phyloP scores from a whole-genome alignment of 441 rosid species.

The Bocquillonia castaneifolia region DNA sequence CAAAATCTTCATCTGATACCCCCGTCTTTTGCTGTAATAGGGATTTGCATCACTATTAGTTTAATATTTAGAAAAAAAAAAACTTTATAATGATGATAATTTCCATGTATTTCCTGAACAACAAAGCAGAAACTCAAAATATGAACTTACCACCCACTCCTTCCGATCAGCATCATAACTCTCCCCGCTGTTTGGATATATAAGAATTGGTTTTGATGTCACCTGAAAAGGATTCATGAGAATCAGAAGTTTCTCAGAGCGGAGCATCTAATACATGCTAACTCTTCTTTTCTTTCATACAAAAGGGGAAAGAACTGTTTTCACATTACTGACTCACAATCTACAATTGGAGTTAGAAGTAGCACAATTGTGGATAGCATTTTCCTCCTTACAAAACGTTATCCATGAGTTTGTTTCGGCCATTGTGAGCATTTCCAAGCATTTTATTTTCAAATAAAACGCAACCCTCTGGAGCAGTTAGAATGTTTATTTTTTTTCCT shows the following conservation, averaged over 20 bases:
- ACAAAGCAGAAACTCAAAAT: not conserved
- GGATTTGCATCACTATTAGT: not conserved
- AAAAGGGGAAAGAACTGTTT: not conserved
- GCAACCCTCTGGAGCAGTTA: too few relatives aligned
- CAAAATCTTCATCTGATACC: slow-evolving; percentile 67
- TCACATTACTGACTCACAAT: too few relatives aligned
- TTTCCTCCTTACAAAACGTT: too few relatives aligned
- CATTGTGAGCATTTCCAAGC: too few relatives aligned
- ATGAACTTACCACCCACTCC: slow-evolving; percentile 87
- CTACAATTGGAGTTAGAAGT: too few relatives aligned
- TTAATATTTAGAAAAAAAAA: not conserved
- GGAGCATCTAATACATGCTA: not conserved
- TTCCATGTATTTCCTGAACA: slow-evolving; percentile 2
- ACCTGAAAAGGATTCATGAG: slow-evolving; percentile 41
- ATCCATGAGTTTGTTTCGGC: too few relatives aligned
- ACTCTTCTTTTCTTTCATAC: not conserved
- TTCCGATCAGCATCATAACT: slow-evolving; percentile 60
- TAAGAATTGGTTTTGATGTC: slow-evolving; percentile 65
- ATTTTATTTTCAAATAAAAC: too few relatives aligned
- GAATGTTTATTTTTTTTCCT: too few relatives aligned
- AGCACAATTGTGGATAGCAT: too few relatives aligned
- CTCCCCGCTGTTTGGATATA: slow-evolving; percentile 90
- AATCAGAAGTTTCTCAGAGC: not conserved
- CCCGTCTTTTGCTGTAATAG: slow-evolving; percentile 69
- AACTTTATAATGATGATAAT: too few relatives aligned